Base-by-base conservation (phyloP, 768 basidiomycete genomes). In the Termitomyces sp. region DNA sequence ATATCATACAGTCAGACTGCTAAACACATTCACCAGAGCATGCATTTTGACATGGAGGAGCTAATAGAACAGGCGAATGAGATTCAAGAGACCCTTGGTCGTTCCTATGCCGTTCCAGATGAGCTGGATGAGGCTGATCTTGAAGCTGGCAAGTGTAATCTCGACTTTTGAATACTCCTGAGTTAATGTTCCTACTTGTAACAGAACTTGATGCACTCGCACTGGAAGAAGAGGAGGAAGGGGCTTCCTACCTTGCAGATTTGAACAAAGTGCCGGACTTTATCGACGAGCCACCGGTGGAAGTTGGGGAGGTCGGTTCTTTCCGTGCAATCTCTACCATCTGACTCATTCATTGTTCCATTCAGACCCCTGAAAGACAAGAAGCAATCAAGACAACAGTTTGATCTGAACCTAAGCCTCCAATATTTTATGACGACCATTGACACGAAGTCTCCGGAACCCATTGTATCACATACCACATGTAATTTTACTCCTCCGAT, bases 1-100 rank as follows among this genome's bases (percentile, higher is more conserved):
- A 5, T 55, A 16, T 27, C 10, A 7, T 20, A 10, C 22, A 6
- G 33, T 18, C 20, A 4, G 29, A 22, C 5, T 31, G 51, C 13
- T 43, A 16, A 51, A 32, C 6, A 22, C 7, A 31, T 16, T 31
- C 18, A 33, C 2, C 65, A 98, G 95, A 87, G 77, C 63, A 92
- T 98, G 65, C 96, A 99, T 68, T 93, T 89, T 68, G 96, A 99
- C 56, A 98, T 99, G 95, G 94, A 97, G 65, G 97, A 98, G 54
- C 69, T 98, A 58, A 74, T 99, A 55, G 97, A 98, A 65, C 94
- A 97, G 68, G 91, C 94, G 10, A 98, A 98, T 64, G 97, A 99
- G 69, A 93, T 99, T 56, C 96, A 98, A 66, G 97, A 98, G 69
- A 84, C 89, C 20, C 75, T 99, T 22, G 92, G 90, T 16, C 78